Evolutionary conservation across 1,139 yeast species (phyloP), one percentile per base, ranked within the genome.

Genomic region (Yamadazyma aaseri): DNA sequence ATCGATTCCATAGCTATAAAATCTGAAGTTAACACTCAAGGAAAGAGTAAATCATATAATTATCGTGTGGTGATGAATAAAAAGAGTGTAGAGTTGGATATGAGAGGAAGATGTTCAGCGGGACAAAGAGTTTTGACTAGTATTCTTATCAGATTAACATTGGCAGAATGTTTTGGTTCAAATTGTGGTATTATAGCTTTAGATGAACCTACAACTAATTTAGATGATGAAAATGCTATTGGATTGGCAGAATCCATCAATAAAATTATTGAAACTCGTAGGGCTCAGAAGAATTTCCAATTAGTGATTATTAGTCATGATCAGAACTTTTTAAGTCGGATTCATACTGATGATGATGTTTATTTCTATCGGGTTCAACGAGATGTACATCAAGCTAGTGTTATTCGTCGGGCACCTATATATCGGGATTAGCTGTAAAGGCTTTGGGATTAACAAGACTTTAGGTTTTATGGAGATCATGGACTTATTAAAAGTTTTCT

Each of bases 21-120:
- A 46, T 83, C 96, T 31, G 97, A 90, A 47, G 80, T 78, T 29
- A 83, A 81, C 30, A 61, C 67, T 5, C 76, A 66, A 37, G 65
- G 72, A 5, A 73, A 76, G 33, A 80, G 81, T 0, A 65, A 92
- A 36, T 77, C 95, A 1, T 90, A 90, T 58, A 90, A 92, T 55
- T 92, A 92, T 55, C 72, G 97, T 26, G 97, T 94, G 15, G 96
- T 92, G 12, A 94, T 94, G 98, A 79, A 81, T 42, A 94, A 94
- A 54, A 87, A 86, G 48, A 94, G 86, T 35, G 84, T 81, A 1
- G 98, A 92, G 56, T 65, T 94, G 30, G 99, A 94, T 53, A 94
- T 94, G 99, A 74, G 98, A 45, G 99, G 98, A 1, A 67, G 98
- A 38, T 94, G 99, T 57, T 87, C 97, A 2, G 98, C 98, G 0